Conservation (phyloP, 768 basidiomycete genomes). For the Leccinum fibrillosum region DNA sequence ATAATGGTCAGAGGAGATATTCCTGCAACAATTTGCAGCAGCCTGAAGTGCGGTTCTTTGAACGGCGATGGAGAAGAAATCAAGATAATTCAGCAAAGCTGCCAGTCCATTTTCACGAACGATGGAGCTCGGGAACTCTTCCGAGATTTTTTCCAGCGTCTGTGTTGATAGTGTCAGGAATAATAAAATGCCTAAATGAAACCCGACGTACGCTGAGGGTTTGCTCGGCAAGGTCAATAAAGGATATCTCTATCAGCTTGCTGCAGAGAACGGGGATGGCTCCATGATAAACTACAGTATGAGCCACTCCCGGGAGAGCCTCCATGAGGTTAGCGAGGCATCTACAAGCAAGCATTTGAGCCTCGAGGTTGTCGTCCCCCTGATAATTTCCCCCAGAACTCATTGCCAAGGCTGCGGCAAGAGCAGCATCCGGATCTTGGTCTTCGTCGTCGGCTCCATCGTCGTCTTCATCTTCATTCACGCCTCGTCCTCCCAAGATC, state of each 20-base stretch:
- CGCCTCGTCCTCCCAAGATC: slow-evolving; percentile 80
- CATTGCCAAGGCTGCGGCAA: slow-evolving; percentile 84
- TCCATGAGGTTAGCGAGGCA: slow-evolving; percentile 99
- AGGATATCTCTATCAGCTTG: slow-evolving; percentile 95
- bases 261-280: slow-evolving; percentile 97
- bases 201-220: slow-evolving; percentile 81
- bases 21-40: slow-evolving; percentile 94
- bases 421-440: slow-evolving; percentile 80
- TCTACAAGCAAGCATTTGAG: slow-evolving; percentile 92
- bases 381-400: slow-evolving; percentile 66
- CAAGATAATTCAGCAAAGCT: slow-evolving; percentile 91
- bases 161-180: slow-evolving; percentile 33
- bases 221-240: slow-evolving; percentile 98
- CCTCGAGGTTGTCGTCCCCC: slow-evolving; percentile 87
- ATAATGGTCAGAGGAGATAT: slow-evolving; percentile 86
- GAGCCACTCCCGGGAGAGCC: slow-evolving; percentile 96
- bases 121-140: slow-evolving; percentile 94
- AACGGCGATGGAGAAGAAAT: slow-evolving; percentile 98
- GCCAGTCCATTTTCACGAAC: slow-evolving; percentile 94
- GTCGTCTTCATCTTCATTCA: slow-evolving; percentile 68
- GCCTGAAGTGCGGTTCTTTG: slow-evolving; percentile 96
- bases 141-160: slow-evolving; percentile 98
- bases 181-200: background rate
- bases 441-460: slow-evolving; percentile 64
- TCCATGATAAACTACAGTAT: slow-evolving; percentile 97